phyloP scores from a whole-genome alignment of 176 grass and related monocot genomes.

The Oryza meridionalis region DNA sequence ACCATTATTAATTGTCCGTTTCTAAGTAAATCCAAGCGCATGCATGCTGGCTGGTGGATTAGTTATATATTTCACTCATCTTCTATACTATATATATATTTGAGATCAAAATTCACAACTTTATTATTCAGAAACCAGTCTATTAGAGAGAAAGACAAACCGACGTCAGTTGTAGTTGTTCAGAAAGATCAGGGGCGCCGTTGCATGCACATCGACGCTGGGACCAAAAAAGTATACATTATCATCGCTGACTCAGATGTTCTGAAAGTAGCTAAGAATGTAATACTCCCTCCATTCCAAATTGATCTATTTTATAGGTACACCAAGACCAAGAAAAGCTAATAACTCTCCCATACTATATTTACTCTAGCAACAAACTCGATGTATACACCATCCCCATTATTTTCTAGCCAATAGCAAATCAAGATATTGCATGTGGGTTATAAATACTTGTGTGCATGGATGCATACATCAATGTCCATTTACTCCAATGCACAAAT shows the following conservation, averaged over 20 bases:
- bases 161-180: not conserved
- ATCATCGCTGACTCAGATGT: not conserved
- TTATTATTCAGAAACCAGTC: slow-evolving; percentile 3
- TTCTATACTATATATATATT: not conserved
- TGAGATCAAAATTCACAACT: not conserved
- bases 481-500: no score
- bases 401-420: no score
- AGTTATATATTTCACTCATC: not conserved
- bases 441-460: no score
- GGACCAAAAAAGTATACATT: not conserved
- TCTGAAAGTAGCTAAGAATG: not conserved
- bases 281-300: no score
- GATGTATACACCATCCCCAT: no score
- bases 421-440: no score
- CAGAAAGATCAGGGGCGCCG: not conserved
- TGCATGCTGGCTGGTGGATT: not conserved
- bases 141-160: not conserved
- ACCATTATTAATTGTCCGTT: not conserved
- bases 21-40: not conserved
- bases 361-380: no score
- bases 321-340: no score
- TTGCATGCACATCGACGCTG: not conserved
- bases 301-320: no score
- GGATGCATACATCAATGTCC: no score
- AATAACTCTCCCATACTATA: no score